phyloP scores from a whole-genome alignment of 495 filamentous ascomycete genomes.

The Neurospora pannonica region DNA sequence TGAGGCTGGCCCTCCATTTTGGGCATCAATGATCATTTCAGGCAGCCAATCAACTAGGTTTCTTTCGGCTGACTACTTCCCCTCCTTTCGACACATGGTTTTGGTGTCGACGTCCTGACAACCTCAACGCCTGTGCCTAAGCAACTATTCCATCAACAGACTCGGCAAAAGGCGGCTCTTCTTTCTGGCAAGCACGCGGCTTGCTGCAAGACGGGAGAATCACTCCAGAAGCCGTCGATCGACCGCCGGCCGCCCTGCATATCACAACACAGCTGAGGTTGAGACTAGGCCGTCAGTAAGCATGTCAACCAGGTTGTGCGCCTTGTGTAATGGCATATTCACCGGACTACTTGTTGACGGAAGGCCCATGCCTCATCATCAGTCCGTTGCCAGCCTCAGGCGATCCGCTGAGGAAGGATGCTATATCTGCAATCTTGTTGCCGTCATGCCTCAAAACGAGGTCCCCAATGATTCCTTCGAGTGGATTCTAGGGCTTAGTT shows the following conservation, averaged over 20 bases:
- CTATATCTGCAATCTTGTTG: neutral
- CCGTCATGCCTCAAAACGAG: fast-evolving
- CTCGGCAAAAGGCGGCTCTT: neutral
- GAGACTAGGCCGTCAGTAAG: neutral
- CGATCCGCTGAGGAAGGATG: neutral
- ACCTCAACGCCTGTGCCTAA: neutral
- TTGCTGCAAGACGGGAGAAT: neutral
- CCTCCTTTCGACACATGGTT: neutral
- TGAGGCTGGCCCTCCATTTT: neutral
- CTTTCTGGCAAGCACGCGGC: neutral
- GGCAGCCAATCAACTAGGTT: neutral
- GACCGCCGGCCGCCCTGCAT: neutral
- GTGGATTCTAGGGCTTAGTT: too few relatives aligned
- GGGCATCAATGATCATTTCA: neutral
- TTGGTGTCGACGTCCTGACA: neutral
- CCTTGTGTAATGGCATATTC: neutral
- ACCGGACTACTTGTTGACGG: neutral
- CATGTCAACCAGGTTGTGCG: neutral
- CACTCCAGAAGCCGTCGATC: neutral
- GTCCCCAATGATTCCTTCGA: neutral
- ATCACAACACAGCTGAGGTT: neutral
- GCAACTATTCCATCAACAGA: neutral
- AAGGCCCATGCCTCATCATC: neutral
- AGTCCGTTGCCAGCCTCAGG: neutral
- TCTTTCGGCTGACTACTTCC: neutral